These are phyloP conservation scores for Nemophila menziesii DNA, from an alignment of 257 asterid genomes.

Conservation along the genomic window DNA sequence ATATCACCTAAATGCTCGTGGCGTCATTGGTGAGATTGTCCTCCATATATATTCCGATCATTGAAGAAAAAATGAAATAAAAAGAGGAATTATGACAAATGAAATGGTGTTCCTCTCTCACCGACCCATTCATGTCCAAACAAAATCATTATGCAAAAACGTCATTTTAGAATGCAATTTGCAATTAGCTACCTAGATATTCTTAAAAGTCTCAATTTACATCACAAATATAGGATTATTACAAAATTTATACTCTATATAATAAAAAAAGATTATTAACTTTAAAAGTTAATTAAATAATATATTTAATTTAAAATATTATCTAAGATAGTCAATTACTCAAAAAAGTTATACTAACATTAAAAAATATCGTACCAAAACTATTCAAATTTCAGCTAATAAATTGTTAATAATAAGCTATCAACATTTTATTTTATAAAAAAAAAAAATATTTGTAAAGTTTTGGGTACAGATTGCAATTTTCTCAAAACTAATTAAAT, in stretches of 20 bases:
- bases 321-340: no score
- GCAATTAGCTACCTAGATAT: not conserved
- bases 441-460: no score
- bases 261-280: no score
- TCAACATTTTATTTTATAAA: no score
- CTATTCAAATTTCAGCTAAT: no score
- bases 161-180: not conserved
- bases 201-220: not conserved
- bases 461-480: not conserved
- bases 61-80: not conserved
- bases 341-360: no score
- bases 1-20: not conserved
- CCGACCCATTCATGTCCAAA: conserved; percentile 1
- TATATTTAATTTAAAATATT: no score
- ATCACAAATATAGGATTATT: not conserved
- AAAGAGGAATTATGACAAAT: not conserved
- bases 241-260: not conserved
- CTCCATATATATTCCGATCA: not conserved
- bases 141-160: not conserved
- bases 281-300: no score
- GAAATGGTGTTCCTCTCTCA: not conserved
- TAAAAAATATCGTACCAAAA: no score
- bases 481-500: not conserved
- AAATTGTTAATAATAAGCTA: no score
- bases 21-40: not conserved